Evolutionary conservation across 2,329 filamentous ascomycete species (phyloP), one percentile per base, ranked within the genome.

Genomic region (Fusarium tanahbumbuense): DNA sequence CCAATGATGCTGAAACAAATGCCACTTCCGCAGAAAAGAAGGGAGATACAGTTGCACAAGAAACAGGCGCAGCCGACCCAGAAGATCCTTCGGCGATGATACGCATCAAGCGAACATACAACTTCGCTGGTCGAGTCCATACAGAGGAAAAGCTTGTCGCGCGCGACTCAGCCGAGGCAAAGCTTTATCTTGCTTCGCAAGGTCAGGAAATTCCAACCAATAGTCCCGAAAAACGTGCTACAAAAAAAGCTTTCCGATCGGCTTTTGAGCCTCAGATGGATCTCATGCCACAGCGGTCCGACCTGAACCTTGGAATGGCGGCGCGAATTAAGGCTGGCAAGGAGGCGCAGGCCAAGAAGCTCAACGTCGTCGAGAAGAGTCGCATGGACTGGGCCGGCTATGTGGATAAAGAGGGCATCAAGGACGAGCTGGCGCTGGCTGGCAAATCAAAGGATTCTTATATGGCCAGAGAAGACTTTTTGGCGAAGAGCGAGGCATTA

Each of bases 301-400:
- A 91, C 72, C 81, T 91, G 55, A 85, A 89, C 71, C 84, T 91
- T 18, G 85, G 87, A 47, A 78, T 89, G 68, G 80, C 83, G 12
- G 80, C 82, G 40, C 78, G 85, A 40, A 79, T 85, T 55, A 81
- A 82, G 72, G 82, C 85, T 52, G 83, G 82, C 56, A 85, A 83
- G 62, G 81, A 80, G 46, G 83, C 83, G 18, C 83, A 85, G 64
- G 85, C 88, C 50, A 88, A 87, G 83, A 92, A 91, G 76, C 82
- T 92, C 70, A 92, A 90, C 76, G 90, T 89, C 18, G 88, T 92
- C 18, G 89, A 92, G 80, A 92, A 92, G 84, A 91, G 88, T 73
- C 85, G 88, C 55, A 89, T 92, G 86, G 90, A 92, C 78, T 92
- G 90, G 90, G 90, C 89, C 5, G 89, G 89, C 15, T 92, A 87